Evolutionary conservation across 805 yeast species (phyloP).

Genomic region (Pichia scutulata): DNA sequence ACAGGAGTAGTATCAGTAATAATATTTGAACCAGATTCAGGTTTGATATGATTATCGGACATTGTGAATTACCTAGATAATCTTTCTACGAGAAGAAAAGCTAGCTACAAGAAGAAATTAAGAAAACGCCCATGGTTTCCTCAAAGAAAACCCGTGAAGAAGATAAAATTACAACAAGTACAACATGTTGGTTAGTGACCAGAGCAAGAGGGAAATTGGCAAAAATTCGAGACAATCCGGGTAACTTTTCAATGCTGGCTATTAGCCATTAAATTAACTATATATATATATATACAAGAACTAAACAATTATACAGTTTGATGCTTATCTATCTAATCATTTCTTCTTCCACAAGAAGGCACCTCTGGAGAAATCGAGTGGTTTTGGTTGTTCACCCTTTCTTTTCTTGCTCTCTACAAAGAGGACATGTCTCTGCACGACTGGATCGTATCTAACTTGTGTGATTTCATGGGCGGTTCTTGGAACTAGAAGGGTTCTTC

Average conservation of each 20-base stretch:
- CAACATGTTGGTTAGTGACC: background rate
- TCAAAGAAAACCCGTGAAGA: background rate
- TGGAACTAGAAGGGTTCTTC: conserved; percentile 71
- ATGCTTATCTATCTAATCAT: conserved; percentile 9
- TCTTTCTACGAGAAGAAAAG: background rate
- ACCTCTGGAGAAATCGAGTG: conserved; percentile 41
- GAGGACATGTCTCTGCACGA: conserved; percentile 83
- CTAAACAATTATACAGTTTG: background rate
- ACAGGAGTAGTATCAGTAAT: background rate
- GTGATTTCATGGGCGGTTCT: conserved; percentile 73
- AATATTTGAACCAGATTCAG: background rate
- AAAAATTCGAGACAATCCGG: background rate
- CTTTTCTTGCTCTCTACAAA: conserved; percentile 87
- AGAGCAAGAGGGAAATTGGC: background rate
- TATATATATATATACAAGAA: background rate
- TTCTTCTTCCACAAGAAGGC: conserved; percentile 32
- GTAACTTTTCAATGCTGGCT: background rate
- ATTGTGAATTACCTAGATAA: background rate
- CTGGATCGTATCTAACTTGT: conserved; percentile 81
- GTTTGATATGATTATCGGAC: background rate
- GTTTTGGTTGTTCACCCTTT: conserved; percentile 48
- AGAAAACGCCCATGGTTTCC: background rate
- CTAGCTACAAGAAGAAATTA: background rate
- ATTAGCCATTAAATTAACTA: background rate
- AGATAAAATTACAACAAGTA: background rate